These are phyloP conservation scores for Cadophora malorum DNA, from an alignment of 2,329 filamentous ascomycete genomes.

Conservation along the genomic window DNA sequence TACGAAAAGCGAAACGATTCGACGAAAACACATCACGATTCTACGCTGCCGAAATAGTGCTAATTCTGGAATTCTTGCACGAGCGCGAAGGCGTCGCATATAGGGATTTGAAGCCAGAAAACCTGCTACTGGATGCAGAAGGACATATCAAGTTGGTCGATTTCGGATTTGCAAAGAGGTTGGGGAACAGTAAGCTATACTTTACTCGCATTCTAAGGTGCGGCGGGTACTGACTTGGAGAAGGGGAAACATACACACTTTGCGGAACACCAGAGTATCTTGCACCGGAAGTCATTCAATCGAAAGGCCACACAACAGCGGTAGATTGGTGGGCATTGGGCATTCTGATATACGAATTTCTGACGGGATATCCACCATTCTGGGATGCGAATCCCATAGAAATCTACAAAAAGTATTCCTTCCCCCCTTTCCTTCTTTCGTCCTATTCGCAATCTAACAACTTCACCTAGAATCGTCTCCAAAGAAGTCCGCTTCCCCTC, in stretches of 20 bases:
- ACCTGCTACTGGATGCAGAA: constrained; percentile 77
- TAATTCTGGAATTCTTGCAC: constrained; percentile 82
- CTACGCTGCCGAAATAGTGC: constrained; percentile 83
- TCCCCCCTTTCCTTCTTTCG: neutral
- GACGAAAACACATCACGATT: constrained; percentile 80
- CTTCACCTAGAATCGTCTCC: constrained; percentile 71
- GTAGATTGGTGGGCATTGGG: constrained; percentile 91
- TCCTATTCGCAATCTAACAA: constrained; percentile 6
- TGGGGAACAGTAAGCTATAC: constrained; percentile 62
- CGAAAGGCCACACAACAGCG: constrained; percentile 76
- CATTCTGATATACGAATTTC: constrained; percentile 83
- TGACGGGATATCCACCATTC: constrained; percentile 85
- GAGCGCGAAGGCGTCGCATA: constrained; percentile 82
- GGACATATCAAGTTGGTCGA: constrained; percentile 85
- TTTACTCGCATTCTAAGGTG: too few species aligned
- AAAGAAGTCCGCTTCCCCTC: constrained; percentile 76
- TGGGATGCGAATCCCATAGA: constrained; percentile 88
- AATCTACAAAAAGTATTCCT: constrained; percentile 75
- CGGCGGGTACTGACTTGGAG: constrained; percentile 33
- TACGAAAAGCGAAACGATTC: constrained; percentile 79
- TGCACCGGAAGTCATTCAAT: constrained; percentile 83
- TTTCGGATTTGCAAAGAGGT: constrained; percentile 84
- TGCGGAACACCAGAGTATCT: constrained; percentile 87
- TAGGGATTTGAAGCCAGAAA: constrained; percentile 83
- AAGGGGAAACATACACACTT: constrained; percentile 79